Evolutionary conservation across 2,329 filamentous ascomycete genomes (phyloP).

Genomic region (Fusarium lyarnte): DNA sequence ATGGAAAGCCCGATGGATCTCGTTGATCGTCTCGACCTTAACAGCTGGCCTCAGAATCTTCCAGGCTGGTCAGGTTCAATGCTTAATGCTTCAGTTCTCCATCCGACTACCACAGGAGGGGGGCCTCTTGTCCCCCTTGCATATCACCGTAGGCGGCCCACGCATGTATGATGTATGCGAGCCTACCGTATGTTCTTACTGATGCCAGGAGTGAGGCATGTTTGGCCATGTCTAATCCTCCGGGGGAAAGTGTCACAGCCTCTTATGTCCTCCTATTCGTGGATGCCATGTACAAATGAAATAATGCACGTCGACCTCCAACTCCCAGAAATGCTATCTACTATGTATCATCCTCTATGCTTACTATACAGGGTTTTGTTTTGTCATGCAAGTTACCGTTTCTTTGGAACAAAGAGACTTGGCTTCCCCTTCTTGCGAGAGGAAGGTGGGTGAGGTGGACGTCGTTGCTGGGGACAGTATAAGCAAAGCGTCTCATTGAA

Average conservation of each 20-base stretch:
- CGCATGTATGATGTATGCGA: not conserved
- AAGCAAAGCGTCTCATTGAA: slow-evolving; percentile 11
- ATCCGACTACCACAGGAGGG: slow-evolving; percentile 2
- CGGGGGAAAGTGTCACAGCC: not conserved
- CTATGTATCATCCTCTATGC: slow-evolving; percentile 13
- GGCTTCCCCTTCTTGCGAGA: slow-evolving; percentile 53
- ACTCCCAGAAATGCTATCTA: slow-evolving; percentile 36
- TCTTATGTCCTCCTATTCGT: not conserved
- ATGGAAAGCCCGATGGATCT: not conserved
- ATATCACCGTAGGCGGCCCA: slow-evolving; percentile 5
- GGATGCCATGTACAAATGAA: slow-evolving; percentile 5
- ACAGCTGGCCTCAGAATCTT: not conserved
- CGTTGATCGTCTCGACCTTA: not conserved
- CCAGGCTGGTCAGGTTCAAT: not conserved
- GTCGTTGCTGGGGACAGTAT: slow-evolving; percentile 27
- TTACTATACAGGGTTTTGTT: slow-evolving; percentile 13
- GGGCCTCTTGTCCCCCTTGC: slow-evolving; percentile 19
- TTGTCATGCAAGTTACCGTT: slow-evolving; percentile 37
- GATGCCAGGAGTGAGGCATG: not conserved
- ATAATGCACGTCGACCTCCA: slow-evolving; percentile 10
- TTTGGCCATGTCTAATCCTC: not conserved
- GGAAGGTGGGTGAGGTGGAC: slow-evolving; percentile 37
- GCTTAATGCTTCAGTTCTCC: not conserved
- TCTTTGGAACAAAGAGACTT: slow-evolving; percentile 58
- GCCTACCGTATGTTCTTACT: not conserved